These are phyloP conservation scores for Corinectria fuckeliana DNA, from an alignment of 2,329 filamentous ascomycete species.

Conservation along the genomic window DNA sequence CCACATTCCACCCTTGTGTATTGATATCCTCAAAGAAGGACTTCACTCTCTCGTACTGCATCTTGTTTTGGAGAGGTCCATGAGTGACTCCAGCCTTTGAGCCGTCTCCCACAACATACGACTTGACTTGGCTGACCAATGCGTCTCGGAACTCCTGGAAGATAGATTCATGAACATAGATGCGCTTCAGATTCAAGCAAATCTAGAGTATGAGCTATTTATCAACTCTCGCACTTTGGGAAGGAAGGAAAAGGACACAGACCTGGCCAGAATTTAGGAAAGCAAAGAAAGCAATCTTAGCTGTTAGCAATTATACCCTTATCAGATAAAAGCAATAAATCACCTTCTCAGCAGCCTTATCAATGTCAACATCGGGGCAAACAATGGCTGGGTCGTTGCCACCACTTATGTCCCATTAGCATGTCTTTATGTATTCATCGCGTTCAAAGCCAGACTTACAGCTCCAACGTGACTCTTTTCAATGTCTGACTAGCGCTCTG, in stretches of 20 bases:
- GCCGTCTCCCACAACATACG: slow-evolving; percentile 55
- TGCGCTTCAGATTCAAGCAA: slow-evolving; percentile 55
- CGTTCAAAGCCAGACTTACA: slow-evolving; percentile 39
- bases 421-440: slow-evolving; percentile 25
- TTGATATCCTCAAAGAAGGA: slow-evolving; percentile 12
- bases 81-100: slow-evolving; percentile 45
- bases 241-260: not conserved
- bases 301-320: not conserved
- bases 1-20: slow-evolving; percentile 5
- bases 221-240: not conserved
- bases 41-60: slow-evolving; percentile 19
- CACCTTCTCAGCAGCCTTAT: slow-evolving; percentile 44
- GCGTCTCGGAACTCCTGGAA: slow-evolving; percentile 60
- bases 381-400: slow-evolving; percentile 69
- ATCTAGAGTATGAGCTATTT: slow-evolving; percentile 16
- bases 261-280: slow-evolving; percentile 61
- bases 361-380: slow-evolving; percentile 61
- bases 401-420: slow-evolving; percentile 32
- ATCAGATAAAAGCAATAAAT: not conserved
- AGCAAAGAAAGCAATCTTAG: slow-evolving; percentile 49
- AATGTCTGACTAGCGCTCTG: slow-evolving; percentile 61
- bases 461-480: slow-evolving; percentile 67
- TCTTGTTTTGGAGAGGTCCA: slow-evolving; percentile 20
- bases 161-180: slow-evolving; percentile 67
- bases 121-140: slow-evolving; percentile 47